Conservation (phyloP, 1,284 basidiomycete species). For the Schizophyllum commune region DNA sequence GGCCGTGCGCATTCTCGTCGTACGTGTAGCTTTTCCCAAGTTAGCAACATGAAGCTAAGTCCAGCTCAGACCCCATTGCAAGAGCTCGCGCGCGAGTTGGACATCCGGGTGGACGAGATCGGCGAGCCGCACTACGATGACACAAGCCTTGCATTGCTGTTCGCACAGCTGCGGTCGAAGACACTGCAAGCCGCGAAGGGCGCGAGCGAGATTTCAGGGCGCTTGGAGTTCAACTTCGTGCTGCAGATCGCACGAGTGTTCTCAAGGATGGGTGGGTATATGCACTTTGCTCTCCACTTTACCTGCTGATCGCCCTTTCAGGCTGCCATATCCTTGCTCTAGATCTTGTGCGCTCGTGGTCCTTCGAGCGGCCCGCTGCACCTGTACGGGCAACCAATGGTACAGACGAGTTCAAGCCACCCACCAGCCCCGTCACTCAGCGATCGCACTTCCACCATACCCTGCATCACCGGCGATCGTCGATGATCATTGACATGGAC, state of each 20-base stretch:
- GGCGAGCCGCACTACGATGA: constrained; percentile 90
- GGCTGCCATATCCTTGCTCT: constrained; percentile 91
- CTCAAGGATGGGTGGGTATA: constrained; percentile 77
- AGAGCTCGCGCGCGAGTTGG: constrained; percentile 54
- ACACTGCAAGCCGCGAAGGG: constrained; percentile 90
- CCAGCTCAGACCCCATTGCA: constrained; percentile 62
- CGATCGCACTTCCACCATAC: constrained; percentile 43
- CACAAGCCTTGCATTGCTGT: constrained; percentile 82
- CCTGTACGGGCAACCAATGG: constrained; percentile 13
- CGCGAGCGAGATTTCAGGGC: constrained; percentile 81
- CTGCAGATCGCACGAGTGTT: constrained; percentile 89
- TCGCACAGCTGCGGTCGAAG: constrained; percentile 83
- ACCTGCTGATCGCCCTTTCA: constrained; percentile 23
- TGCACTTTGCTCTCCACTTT: neutral
- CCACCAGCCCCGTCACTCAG: constrained; percentile 36
- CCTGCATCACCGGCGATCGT: constrained; percentile 47
- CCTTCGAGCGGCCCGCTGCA: constrained; percentile 71
- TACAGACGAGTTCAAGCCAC: constrained; percentile 15
- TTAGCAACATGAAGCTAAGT: neutral
- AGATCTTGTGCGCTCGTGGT: constrained; percentile 83
- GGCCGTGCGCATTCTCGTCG: constrained; percentile 77
- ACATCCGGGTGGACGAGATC: constrained; percentile 51
- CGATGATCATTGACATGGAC: constrained; percentile 84
- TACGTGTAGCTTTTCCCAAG: constrained; percentile 34
- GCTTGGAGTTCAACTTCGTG: constrained; percentile 88